A percentile compares a stretch with the other conserved stretches of the same genome.
Conservation (phyloP, 2,329 filamentous ascomycete species). For the Hymenoscyphus repandus region DNA sequence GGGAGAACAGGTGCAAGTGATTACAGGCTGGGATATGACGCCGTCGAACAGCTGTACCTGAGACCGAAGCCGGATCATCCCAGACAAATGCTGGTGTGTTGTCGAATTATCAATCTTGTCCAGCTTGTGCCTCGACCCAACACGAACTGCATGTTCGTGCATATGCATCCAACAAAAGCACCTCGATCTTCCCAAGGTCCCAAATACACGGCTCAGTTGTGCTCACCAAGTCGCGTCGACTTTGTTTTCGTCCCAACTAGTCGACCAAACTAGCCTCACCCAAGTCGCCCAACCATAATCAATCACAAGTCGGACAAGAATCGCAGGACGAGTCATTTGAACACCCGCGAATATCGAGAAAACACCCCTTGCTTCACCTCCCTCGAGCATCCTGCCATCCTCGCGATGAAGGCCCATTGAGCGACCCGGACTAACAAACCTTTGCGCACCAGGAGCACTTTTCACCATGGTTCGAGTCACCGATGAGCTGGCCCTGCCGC, state of each 20-base stretch:
- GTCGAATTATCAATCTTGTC: background rate
- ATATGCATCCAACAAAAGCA: constrained; percentile 7
- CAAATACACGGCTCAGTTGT: constrained; percentile 6
- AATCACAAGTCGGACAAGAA: constrained; percentile 9
- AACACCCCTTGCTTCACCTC: constrained; percentile 7
- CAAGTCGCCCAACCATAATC: background rate
- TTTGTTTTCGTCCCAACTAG: constrained; percentile 3
- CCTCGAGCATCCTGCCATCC: constrained; percentile 9
- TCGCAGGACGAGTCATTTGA: constrained; percentile 4
- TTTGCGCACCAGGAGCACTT: constrained; percentile 1
- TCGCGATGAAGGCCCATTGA: constrained; percentile 28
- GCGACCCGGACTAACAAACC: constrained; percentile 18
- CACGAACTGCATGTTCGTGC: constrained; percentile 8
- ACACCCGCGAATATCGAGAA: constrained; percentile 6
- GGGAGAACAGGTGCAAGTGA: too few relatives aligned
- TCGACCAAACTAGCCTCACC: too few relatives aligned
- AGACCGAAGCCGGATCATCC: constrained; percentile 1
- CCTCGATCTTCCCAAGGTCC: background rate
- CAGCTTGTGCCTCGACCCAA: background rate
- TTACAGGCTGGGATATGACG: background rate
- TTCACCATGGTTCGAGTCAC: constrained; percentile 75
- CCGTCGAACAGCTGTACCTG: background rate
- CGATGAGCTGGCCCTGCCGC: constrained; percentile 70
- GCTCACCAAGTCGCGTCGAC: constrained; percentile 5
- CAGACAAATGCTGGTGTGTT: background rate